Evolutionary conservation across 2,329 filamentous ascomycete genomes (phyloP), one percentile per base, ranked within the genome.

Genomic region (Trichoderma afroharzianum): DNA sequence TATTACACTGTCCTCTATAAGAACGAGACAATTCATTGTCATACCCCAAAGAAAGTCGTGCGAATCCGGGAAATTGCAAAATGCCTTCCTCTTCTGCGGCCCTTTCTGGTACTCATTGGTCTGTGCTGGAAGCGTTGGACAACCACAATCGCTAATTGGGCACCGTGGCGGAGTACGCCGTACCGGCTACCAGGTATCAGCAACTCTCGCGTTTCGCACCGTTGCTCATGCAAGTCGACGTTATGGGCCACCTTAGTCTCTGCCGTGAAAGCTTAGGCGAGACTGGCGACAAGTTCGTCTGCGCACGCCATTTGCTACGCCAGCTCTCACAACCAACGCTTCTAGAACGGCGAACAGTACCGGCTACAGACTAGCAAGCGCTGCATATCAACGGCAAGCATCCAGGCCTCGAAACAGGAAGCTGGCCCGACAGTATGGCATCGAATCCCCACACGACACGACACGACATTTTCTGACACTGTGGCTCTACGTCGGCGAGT

Each of bases 371-470:
- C 63, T 39, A 28, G 50, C 50, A 53, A 36, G 32, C 33, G 43
- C 59, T 57, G 57, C 67, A 28, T 32, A 53, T 63, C 24, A 30
- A 70, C 26, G 63, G 24, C 9, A 14, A 63, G 43, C 24, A 30
- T 39, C 59, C 33, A 63, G 21, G 18, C 21, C 21, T 68, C 70
- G 32, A 71, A 71, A 68, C 32, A 59, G 62, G 63, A 68, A 71
- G 63, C 70, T 62, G 70, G 73, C 71, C 74, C 74, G 73, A 75
- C 74, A 74, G 64, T 68, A 47, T 71, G 74, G 74, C 70, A 47
- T 71, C 70, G 33, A 43, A 47, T 32, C 70, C 70, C 70, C 70
- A 63, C 70, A 71, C 70, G 32, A 57, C 43, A 71, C 70, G 32
- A 57, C 43, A 43, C 43, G 57, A 62, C 55, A 26, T 18, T 24